These are phyloP conservation scores for Podila minutissima DNA, from an alignment of 192 early-diverging fungal genomes.

Conservation along the genomic window DNA sequence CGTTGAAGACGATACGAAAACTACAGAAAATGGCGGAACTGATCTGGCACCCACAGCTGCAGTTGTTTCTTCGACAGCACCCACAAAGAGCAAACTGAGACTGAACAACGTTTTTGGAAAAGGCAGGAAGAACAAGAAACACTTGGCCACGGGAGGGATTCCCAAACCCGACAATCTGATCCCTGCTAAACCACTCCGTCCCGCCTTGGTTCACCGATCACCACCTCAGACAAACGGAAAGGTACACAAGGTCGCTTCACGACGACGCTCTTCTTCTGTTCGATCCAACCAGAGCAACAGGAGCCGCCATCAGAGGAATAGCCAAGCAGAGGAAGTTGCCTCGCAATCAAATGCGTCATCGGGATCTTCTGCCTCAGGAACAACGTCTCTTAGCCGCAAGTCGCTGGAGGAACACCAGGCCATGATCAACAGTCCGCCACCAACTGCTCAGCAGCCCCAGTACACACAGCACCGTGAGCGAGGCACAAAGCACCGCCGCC, in stretches of 20 bases:
- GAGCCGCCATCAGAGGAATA: background rate
- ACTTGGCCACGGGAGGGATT: background rate
- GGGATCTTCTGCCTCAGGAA: background rate
- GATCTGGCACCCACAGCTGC: background rate
- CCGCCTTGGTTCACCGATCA: constrained; percentile 27
- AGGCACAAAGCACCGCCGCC: background rate
- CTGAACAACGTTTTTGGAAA: constrained; percentile 39
- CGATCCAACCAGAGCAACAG: constrained; percentile 1
- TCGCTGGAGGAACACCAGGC: background rate
- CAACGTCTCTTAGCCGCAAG: background rate
- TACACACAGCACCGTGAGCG: background rate
- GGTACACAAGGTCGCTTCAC: constrained; percentile 14
- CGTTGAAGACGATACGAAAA: background rate
- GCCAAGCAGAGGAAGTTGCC: background rate
- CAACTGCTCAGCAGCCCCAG: background rate
- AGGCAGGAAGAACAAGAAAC: constrained; percentile 9
- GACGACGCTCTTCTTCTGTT: constrained; percentile 5
- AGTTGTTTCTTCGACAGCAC: background rate
- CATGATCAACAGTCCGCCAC: background rate
- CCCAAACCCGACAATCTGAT: background rate
- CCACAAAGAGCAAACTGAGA: constrained; percentile 6
- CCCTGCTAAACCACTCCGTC: constrained; percentile 30
- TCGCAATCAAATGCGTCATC: too few species aligned
- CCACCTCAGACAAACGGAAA: background rate
- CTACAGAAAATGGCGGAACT: background rate